Percentiles rank a stretch among this genome's conserved stretches.
These are phyloP conservation scores for Fusarium palustre DNA, from an alignment of 2,329 filamentous ascomycete genomes.

Conservation along the genomic window DNA sequence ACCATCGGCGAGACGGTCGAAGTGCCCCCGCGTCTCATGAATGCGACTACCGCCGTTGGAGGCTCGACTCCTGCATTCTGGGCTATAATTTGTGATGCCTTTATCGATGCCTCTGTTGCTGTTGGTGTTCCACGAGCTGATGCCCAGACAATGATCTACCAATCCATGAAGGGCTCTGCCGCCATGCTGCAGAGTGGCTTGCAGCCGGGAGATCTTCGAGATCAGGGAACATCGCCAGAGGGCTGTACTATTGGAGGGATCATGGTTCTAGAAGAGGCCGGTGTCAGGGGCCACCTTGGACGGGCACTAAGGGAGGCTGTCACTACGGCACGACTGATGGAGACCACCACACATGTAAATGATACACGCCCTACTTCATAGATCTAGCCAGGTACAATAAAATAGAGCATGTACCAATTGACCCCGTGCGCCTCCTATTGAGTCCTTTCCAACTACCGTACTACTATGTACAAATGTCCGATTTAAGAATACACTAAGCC, in stretches of 20 bases:
- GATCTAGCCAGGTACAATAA: neutral
- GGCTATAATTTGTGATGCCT: slow-evolving; percentile 67
- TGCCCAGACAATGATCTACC: slow-evolving; percentile 69
- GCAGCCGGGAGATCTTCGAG: slow-evolving; percentile 67
- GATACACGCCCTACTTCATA: slow-evolving; percentile 49
- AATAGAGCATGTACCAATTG: neutral
- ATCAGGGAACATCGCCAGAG: slow-evolving; percentile 69
- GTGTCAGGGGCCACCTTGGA: slow-evolving; percentile 59
- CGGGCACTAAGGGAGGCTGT: slow-evolving; percentile 61
- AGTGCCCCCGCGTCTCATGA: slow-evolving; percentile 64
- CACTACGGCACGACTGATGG: slow-evolving; percentile 59
- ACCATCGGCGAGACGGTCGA: slow-evolving; percentile 65
- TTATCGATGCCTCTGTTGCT: slow-evolving; percentile 70
- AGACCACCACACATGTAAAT: slow-evolving; percentile 54
- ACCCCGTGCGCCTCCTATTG: fast-evolving
- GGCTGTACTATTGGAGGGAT: slow-evolving; percentile 71
- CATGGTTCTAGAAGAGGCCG: slow-evolving; percentile 69
- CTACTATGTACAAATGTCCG: neutral
- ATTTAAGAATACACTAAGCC: neutral
- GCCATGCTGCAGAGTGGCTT: slow-evolving; percentile 64
- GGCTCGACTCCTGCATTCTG: slow-evolving; percentile 72
- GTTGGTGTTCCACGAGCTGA: slow-evolving; percentile 68
- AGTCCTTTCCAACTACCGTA: neutral
- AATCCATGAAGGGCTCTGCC: slow-evolving; percentile 69
- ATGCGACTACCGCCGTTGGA: slow-evolving; percentile 68